Percentiles rank a stretch among this genome's conserved stretches.
Conservation (phyloP, 495 filamentous ascomycete genomes). For the Hyaloscypha hepaticicola region DNA sequence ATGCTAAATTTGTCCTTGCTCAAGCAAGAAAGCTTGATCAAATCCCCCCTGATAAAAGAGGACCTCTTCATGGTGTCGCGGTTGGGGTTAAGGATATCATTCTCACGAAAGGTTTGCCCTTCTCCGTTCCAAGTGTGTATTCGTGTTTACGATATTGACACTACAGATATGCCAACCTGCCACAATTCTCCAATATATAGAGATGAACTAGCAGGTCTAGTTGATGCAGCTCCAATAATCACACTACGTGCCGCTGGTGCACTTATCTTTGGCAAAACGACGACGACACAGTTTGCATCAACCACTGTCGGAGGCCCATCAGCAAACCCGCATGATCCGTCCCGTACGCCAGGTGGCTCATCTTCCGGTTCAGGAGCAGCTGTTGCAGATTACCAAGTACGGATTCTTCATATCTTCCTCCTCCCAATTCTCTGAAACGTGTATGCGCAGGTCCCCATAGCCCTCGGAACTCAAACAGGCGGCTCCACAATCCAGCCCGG, state of each 20-base stretch:
- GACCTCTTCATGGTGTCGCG: conserved; percentile 53
- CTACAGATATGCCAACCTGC: conserved; percentile 53
- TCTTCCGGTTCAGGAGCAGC: conserved; percentile 54
- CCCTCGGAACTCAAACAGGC: conserved; percentile 51
- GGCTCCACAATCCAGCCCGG: conserved; percentile 51
- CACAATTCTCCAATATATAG: conserved; percentile 50
- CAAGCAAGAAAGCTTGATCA: conserved; percentile 52
- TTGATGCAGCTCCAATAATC: conserved; percentile 44
- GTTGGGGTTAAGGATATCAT: conserved; percentile 60
- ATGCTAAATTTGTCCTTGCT: conserved; percentile 45
- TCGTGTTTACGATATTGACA: not conserved
- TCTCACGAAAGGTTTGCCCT: conserved; percentile 49
- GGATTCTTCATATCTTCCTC: not conserved
- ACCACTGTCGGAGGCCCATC: conserved; percentile 39
- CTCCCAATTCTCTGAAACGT: not conserved
- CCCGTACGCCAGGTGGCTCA: conserved; percentile 52
- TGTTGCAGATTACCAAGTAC: conserved; percentile 47
- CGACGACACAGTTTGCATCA: conserved; percentile 52
- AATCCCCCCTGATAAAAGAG: conserved; percentile 44
- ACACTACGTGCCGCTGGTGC: conserved; percentile 47
- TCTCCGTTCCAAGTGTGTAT: not conserved
- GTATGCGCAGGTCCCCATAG: conserved; percentile 43
- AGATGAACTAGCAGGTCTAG: conserved; percentile 34
- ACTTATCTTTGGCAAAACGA: conserved; percentile 51
- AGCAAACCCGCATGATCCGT: conserved; percentile 46